Evolutionary conservation across 1,284 basidiomycete genomes (phyloP), one percentile per base, ranked within the genome.

Genomic region (Fomitopsis betulina): DNA sequence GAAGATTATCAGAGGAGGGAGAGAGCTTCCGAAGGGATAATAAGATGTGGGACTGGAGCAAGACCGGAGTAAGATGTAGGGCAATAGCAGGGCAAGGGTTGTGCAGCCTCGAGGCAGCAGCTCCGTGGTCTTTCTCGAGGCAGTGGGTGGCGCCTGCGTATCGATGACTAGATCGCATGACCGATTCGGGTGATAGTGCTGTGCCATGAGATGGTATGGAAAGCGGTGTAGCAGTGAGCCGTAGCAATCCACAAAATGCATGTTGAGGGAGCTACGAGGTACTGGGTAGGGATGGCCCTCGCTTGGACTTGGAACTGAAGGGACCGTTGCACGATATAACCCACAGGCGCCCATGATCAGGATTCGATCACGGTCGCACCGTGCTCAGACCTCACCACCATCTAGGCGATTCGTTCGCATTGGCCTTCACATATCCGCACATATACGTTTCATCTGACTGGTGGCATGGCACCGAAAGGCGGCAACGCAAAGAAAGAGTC

Each of bases 401-500:
- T 35, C 47, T 33, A 19, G 17, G 40, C n/a, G 17, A 8, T 15
- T 50, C 12, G 27, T 30, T 30, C 27, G 27, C 27, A 30, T 30
- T 30, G 27, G 8, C 32, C 47, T 33, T 50, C 3, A 42, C 50
- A 19, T 52, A 57, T 33, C 47, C 15, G n/a, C 40, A 39, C 8
- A 38, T 32, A 19, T 12, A 5, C 30, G 13, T 55, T 12, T 38
- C 32, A 12, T 45, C 30, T 25, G 25, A 40, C 54, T n/a, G 30
- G 54, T 39, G 21, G 45, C 42, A 94, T 94, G 93, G 73, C 93
- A 59, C 93, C 93, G 1, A 92, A 89, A 70, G 91, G 90, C 67
- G 85, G 82, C 66, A 95, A 94, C 79, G 80, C 91, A 62, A 96
- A 95, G 85, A 94, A 95, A 72, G 93, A 95, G 72, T 75, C 84